Evolutionary conservation across 805 yeast species (phyloP).

Genomic region (Candida gorgasii): DNA sequence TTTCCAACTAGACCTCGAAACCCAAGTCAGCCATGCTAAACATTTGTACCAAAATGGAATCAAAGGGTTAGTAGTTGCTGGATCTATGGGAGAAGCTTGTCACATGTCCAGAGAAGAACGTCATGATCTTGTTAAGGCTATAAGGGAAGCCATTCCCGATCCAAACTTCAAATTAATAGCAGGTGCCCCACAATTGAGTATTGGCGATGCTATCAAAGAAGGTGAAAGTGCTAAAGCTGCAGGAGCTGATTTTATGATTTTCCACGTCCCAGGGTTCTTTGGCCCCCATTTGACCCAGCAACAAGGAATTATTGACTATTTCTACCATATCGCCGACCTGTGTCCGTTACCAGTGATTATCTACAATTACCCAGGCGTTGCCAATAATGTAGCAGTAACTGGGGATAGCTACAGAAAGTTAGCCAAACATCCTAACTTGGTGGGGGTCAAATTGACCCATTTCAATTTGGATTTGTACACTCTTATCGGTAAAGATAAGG

Average conservation of each 20-base stretch:
- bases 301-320: constrained; percentile 33
- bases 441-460: constrained; percentile 33
- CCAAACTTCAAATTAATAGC: constrained; percentile 31
- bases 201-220: constrained; percentile 28
- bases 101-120: constrained; percentile 35
- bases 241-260: constrained; percentile 35
- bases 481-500: constrained; percentile 18
- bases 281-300: constrained; percentile 32
- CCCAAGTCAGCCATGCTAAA: constrained; percentile 32
- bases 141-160: constrained; percentile 32
- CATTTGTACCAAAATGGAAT: constrained; percentile 29
- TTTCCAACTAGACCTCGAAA: constrained; percentile 28
- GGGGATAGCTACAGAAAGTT: constrained; percentile 24
- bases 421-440: constrained; percentile 34
- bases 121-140: constrained; percentile 23
- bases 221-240: constrained; percentile 25
- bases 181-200: constrained; percentile 30
- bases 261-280: constrained; percentile 37
- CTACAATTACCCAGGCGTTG: constrained; percentile 39
- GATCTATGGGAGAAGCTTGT: constrained; percentile 42
- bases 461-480: constrained; percentile 24
- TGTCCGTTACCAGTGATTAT: constrained; percentile 36
- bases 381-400: constrained; percentile 29
- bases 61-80: constrained; percentile 36
- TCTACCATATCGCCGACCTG: constrained; percentile 28